Percentiles rank a stretch among this genome's conserved stretches.
Conservation (phyloP, 257 asterid genomes). For the Leonotis leonurus region DNA sequence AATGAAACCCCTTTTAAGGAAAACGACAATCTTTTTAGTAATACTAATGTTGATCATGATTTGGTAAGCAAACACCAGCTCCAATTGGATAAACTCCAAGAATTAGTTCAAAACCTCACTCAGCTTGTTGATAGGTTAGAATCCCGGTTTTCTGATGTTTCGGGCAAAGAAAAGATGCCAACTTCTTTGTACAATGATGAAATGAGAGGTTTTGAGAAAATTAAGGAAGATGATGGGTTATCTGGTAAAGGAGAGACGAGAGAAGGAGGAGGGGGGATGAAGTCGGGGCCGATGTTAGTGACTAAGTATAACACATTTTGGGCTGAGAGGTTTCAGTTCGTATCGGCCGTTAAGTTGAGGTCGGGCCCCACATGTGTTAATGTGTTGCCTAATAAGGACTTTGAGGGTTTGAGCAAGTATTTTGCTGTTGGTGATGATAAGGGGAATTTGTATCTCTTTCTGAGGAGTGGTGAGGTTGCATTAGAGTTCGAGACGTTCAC, state of each 20-base stretch:
- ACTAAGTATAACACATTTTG: constrained; percentile 69
- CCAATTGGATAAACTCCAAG: constrained; percentile 68
- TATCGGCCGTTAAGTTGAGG: constrained; percentile 77
- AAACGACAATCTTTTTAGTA: background rate
- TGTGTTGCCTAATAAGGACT: constrained; percentile 69
- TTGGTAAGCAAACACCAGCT: constrained; percentile 40
- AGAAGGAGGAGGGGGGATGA: constrained; percentile 1
- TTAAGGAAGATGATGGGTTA: constrained; percentile 16
- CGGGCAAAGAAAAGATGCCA: constrained; percentile 16
- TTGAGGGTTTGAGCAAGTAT: constrained; percentile 73
- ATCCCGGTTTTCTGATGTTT: constrained; percentile 35
- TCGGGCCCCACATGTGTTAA: constrained; percentile 58
- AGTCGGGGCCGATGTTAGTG: constrained; percentile 35
- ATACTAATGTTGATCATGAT: constrained; percentile 14
- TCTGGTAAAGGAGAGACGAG: constrained; percentile 20
- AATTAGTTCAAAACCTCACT: constrained; percentile 51
- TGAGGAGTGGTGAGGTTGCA: constrained; percentile 64
- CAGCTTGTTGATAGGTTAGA: constrained; percentile 60
- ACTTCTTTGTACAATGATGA: constrained; percentile 6
- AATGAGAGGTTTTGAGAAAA: constrained; percentile 16
- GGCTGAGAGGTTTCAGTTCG: constrained; percentile 85
- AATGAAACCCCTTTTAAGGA: constrained; percentile 12
- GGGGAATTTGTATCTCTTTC: constrained; percentile 55
- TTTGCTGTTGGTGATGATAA: constrained; percentile 71
- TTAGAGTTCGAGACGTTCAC: constrained; percentile 44